Base-by-base conservation (phyloP, 371 early-diverging fungal species). In the Syncephalastrum monosporum region DNA sequence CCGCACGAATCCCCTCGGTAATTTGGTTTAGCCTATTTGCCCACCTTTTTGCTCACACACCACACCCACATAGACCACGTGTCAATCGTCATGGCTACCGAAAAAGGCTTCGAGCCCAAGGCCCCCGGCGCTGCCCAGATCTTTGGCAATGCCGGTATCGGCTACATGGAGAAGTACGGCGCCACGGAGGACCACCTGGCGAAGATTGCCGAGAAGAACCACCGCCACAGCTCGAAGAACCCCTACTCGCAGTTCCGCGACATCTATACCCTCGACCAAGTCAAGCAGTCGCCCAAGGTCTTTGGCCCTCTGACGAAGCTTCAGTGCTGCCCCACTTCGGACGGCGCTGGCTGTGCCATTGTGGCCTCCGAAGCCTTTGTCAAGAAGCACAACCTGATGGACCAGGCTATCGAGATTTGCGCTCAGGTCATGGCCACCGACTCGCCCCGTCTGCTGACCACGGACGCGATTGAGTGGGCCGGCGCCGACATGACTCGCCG, bases 201-300 rank as follows among this genome's bases (percentile, higher is more conserved):
- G 57, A 79, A 80, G 69, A 90, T 91, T 68, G 90, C 85, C 4
- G 82, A 87, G 64, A 91, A 91, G 83, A 88, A 85, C 65, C 90
- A 89, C 66, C 77, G 81, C 25, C 91, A 91, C 69, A 79, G 87
- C 47, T 77, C 86, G n/a, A 64, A 78, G 57, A 90, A 89, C 68
- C 90, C 90, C 15, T 91, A 91, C 72, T 82, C 90, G 33, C 91
- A 91, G 68, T 91, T 90, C 82, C 82, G 81, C 24, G 83, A 87
- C 54, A 71, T 84, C 45, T 86, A 85, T 60, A 79, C 86, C 5
- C 64, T 89, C 48, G 90, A 88, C 47, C 84, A 89, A 64, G 71
- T 89, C 23, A 71, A 79, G 19, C 67, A 86, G 56, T 87, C 90
- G 1, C 79, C 81, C 57, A 79, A 72, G 50, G 79, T 91, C 16